Evolutionary conservation across 768 basidiomycete species (phyloP), one percentile per base, ranked within the genome.

Genomic region (Phylloporus rhodoxanthus): DNA sequence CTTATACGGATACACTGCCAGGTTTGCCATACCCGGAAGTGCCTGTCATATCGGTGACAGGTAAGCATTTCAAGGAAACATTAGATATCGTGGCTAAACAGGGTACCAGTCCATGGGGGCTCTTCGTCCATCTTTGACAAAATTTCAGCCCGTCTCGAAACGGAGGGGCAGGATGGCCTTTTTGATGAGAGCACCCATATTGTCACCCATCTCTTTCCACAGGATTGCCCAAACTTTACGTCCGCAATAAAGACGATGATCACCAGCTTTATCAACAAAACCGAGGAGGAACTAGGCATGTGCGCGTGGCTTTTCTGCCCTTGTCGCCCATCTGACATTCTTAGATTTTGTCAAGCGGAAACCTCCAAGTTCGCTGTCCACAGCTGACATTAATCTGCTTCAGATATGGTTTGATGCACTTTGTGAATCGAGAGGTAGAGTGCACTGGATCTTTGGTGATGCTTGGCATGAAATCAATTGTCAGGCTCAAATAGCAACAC

Each of bases 1-100:
- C 80, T 7, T 78, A 82, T 54, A 56, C 60, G 0, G 65, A 74
- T 43, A 55, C 68, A 10, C 65, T 85, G 0, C 76, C 77, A 8
- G 78, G 79, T 3, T 62, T 84, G n/a, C 82, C 84, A 0, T 76
- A 75, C 42, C 54, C 71, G 5, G 85, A 87, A 57, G 60, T 87
- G 6, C 82, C 84, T 3, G 75, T 80, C 5, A 70, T 85, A 43
- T 70, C 75, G 0, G 69, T 87, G 26, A 73, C 75, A 44, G 76
- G 84, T 84, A 55, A 32, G 76, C 42, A 43, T 9, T 8, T 14
- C 29, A 14, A 13, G 30, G 17, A 15, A 23, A 52, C 11, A 34
- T 11, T 13, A 14, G 25, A 11, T 29, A 13, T 47, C 19, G 5
- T 28, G 29, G 2, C 32, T 64, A 17, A 62, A 43, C 5, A 15